Conservation (phyloP, 2,329 filamentous ascomycete species). For the Botryotinia narcissicola region DNA sequence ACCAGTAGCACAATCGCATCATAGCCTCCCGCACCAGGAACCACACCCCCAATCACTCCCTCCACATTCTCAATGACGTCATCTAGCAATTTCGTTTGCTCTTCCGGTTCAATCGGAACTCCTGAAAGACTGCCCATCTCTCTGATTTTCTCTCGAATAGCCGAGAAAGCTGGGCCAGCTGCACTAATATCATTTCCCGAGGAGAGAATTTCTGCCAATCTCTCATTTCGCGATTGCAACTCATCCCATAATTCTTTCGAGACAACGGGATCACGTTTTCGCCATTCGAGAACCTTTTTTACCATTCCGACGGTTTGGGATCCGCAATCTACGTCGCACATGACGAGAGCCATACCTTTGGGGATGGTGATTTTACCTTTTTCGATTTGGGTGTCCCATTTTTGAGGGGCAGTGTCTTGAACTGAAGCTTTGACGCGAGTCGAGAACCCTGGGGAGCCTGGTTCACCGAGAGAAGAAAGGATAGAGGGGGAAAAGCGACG, state of each 20-base stretch:
- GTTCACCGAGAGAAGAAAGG: constrained; percentile 64
- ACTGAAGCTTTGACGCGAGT: constrained; percentile 63
- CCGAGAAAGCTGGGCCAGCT: constrained; percentile 48
- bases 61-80: constrained; percentile 63
- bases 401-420: constrained; percentile 50
- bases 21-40: constrained; percentile 85
- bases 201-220: constrained; percentile 61
- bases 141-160: constrained; percentile 62
- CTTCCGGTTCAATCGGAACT: constrained; percentile 84
- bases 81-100: constrained; percentile 83
- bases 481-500: constrained; percentile 84
- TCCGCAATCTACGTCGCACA: constrained; percentile 96
- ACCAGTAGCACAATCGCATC: constrained; percentile 85
- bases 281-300: constrained; percentile 84
- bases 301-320: constrained; percentile 95
- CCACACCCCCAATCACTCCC: neutral
- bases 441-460: constrained; percentile 65
- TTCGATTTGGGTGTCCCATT: constrained; percentile 78
- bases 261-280: constrained; percentile 59
- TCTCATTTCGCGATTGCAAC: constrained; percentile 72
- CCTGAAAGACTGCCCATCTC: constrained; percentile 71
- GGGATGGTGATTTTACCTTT: constrained; percentile 72
- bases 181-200: constrained; percentile 45
- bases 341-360: constrained; percentile 70
- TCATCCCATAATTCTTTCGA: constrained; percentile 70